Base-by-base conservation (phyloP, 495 filamentous ascomycete genomes). In the Tuber melanosporum region DNA sequence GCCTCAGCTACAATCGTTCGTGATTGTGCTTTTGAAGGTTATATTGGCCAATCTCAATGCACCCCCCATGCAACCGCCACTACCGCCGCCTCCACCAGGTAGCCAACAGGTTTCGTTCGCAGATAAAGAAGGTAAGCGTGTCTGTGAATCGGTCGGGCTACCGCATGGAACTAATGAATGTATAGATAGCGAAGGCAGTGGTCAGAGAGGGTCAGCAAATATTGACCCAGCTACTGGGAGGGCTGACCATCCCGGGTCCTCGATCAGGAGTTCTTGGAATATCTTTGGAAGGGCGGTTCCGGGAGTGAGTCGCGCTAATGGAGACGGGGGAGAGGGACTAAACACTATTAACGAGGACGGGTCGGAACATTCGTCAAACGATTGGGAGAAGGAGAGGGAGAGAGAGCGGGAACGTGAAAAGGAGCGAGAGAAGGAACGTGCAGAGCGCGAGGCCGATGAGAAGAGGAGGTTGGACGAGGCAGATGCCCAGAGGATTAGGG, bases 21-120 rank as follows among this genome's bases (percentile, higher is more conserved):
- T 97, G 3, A 94, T 98, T 75, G 94, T 98, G 10, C 88, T 97
- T 42, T 87, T 97, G 78, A 98, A 94, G 84, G 90, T 92, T 39
- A 89, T 97, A 73, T 85, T 97, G 74, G 88, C 91, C 7, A 94
- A 95, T 82, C 93, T 98, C 32, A 91, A 91, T 7, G 88, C 89
- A 36, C 83, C 79, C 0, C 77, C 77, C 41, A 69, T 73, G 7
- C 76, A 76, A 22, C 71, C 79, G 2, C 79, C 82, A 8, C 76
- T 77, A 1, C 75, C 73, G 10, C 73, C 77, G 32, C 73, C 79
- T 4, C 80, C 76, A 42, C 72, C 80, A 22, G 57, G 73, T 19
- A 79, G 43, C 43, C 39, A 79, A 39, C 78, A 80, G 42, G 73
- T 79, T 19, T 79, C 73, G 9, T 80, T 80, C 49, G 77, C 78